These are phyloP conservation scores for Eutrema yunnanense DNA, from an alignment of 345 rosid genomes.

Conservation along the genomic window DNA sequence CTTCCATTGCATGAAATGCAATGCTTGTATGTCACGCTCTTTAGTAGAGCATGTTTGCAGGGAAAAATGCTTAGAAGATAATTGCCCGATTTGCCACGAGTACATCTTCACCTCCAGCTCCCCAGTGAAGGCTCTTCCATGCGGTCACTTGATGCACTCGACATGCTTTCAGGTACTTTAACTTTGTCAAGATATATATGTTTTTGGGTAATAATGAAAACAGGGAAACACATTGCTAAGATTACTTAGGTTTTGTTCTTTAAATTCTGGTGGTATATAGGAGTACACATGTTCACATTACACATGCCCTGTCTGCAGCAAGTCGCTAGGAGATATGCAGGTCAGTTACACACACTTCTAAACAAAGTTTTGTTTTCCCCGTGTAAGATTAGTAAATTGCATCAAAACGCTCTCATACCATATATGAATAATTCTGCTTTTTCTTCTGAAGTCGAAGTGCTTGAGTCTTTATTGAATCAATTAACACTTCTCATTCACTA, in stretches of 20 bases:
- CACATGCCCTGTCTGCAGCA: constrained; percentile 91
- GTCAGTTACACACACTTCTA: constrained; percentile 35
- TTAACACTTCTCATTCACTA: constrained; percentile 1
- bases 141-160: constrained; percentile 96
- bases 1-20: constrained; percentile 96
- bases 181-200: background rate
- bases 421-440: background rate
- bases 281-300: constrained; percentile 73
- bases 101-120: constrained; percentile 62
- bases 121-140: constrained; percentile 75
- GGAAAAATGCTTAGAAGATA: constrained; percentile 67
- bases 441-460: background rate
- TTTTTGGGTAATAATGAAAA: background rate
- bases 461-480: background rate
- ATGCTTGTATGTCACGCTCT: constrained; percentile 74
- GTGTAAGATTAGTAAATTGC: background rate
- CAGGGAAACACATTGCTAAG: background rate
- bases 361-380: background rate
- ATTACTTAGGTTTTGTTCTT: constrained; percentile 1
- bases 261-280: constrained; percentile 36
- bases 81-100: constrained; percentile 87
- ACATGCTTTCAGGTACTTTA: constrained; percentile 58
- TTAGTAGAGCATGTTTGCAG: constrained; percentile 60
- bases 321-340: constrained; percentile 96
- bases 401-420: background rate